Percentiles rank a stretch among this genome's conserved stretches.
Evolutionary conservation across 106 monocot genomes (phyloP).

Genomic region (Dendrobium catenatum): DNA sequence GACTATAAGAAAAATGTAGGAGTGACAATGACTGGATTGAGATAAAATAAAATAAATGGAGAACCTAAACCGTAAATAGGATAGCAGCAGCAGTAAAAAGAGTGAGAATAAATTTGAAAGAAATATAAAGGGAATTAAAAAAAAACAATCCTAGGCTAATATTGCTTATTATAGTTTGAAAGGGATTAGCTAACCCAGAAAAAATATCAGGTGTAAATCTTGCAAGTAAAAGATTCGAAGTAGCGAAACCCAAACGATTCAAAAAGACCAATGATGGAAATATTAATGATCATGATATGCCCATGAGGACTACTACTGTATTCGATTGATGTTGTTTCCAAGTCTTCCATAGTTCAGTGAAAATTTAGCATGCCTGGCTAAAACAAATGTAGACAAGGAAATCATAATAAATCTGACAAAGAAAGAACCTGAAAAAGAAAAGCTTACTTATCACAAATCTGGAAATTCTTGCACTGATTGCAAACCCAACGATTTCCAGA

Average conservation of each 20-base stretch:
- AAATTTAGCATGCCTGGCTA: background rate
- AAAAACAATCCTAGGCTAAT: too few species aligned
- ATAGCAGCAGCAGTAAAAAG: too few species aligned
- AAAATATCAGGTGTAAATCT: too few species aligned
- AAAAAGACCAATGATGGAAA: background rate
- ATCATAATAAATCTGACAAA: background rate
- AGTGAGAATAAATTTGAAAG: too few species aligned
- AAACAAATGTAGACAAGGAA: background rate
- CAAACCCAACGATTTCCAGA: conserved; percentile 77
- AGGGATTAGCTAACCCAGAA: too few species aligned
- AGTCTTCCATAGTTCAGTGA: background rate
- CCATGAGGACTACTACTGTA: background rate
- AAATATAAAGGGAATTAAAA: too few species aligned
- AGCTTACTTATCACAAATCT: conserved; percentile 76
- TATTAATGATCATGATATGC: background rate
- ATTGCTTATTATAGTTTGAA: too few species aligned
- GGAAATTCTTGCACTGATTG: conserved; percentile 62
- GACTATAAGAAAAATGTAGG: too few species aligned
- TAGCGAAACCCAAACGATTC: background rate
- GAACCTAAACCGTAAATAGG: too few species aligned
- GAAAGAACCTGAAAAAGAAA: background rate
- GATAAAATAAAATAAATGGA: too few species aligned
- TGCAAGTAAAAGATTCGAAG: background rate
- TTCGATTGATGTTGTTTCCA: background rate
- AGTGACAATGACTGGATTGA: too few species aligned